A percentile compares a stretch with the other conserved stretches of the same genome.
phyloP scores from a whole-genome alignment of 2,329 filamentous ascomycete genomes.

The Cladosporium austrohemisphaericum region DNA sequence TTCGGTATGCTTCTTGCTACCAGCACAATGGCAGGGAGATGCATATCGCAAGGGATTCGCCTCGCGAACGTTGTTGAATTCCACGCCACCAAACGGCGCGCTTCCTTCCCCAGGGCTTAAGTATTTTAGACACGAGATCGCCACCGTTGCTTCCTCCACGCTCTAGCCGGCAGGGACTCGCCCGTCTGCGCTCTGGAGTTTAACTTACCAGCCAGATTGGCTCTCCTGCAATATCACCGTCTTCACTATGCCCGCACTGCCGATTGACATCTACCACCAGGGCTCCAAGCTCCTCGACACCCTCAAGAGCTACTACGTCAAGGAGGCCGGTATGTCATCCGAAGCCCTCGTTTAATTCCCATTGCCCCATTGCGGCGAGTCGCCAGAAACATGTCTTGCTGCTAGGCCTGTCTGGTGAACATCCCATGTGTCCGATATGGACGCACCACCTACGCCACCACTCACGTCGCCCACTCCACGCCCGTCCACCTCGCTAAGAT shows the following conservation, averaged over 20 bases:
- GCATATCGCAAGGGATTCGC: constrained; percentile 1
- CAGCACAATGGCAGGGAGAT: not conserved
- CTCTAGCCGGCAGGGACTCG: not conserved
- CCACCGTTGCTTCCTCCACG: not conserved
- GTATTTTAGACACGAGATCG: constrained; percentile 5
- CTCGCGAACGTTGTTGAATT: constrained; percentile 1
- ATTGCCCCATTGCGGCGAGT: not conserved
- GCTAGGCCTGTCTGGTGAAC: not conserved
- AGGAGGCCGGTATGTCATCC: constrained; percentile 19
- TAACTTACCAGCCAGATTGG: constrained; percentile 3
- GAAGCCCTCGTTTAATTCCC: not conserved
- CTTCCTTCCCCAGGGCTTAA: not conserved
- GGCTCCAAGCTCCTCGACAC: constrained; percentile 14
- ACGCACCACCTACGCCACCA: not conserved
- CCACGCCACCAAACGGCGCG: not conserved
- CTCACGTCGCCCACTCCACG: not conserved
- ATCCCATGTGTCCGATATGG: not conserved
- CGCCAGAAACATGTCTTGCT: constrained; percentile 13
- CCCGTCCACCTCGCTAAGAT: not conserved
- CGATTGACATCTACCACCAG: constrained; percentile 15
- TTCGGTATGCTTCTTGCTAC: not conserved
- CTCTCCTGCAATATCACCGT: constrained; percentile 10
- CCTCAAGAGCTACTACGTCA: constrained; percentile 17
- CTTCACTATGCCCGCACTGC: constrained; percentile 14
- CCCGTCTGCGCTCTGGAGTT: not conserved